These are phyloP conservation scores for Cnidoscolus chayamansa DNA, from an alignment of 441 rosid species.

Conservation along the genomic window DNA sequence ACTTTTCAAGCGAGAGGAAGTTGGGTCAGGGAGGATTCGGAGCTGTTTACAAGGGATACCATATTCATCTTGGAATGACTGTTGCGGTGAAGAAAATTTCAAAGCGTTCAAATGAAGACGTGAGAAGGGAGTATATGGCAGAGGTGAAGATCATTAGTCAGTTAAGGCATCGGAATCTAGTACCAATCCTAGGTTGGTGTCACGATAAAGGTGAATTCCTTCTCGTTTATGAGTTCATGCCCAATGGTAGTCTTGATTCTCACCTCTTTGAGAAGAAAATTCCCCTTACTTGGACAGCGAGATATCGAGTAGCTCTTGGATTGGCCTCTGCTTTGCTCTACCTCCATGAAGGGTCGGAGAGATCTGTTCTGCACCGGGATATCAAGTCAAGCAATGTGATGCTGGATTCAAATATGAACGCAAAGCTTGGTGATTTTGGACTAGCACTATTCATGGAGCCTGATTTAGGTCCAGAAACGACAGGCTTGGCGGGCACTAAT, in stretches of 20 bases:
- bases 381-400: slow-evolving; percentile 49
- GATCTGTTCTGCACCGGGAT: slow-evolving; percentile 48
- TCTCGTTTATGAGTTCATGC: slow-evolving; percentile 8
- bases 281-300: slow-evolving; percentile 26
- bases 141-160: slow-evolving; percentile 7
- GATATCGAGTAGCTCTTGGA: slow-evolving; percentile 40
- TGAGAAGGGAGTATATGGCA: background rate
- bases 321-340: slow-evolving; percentile 47
- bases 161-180: slow-evolving; percentile 19
- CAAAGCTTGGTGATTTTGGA: slow-evolving; percentile 53
- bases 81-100: slow-evolving; percentile 21
- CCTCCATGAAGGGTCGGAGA: slow-evolving; percentile 55
- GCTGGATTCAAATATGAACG: slow-evolving; percentile 47
- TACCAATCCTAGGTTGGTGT: slow-evolving; percentile 13
- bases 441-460: slow-evolving; percentile 48
- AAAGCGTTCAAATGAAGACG: background rate
- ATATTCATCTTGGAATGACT: background rate
- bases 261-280: background rate
- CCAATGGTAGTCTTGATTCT: slow-evolving; percentile 40
- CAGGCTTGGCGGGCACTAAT: slow-evolving; percentile 39
- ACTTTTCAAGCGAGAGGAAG: slow-evolving; percentile 13
- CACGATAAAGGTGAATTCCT: background rate
- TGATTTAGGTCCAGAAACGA: slow-evolving; percentile 36
- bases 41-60: slow-evolving; percentile 15
- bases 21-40: slow-evolving; percentile 23